Percentiles rank a stretch among this genome's conserved stretches.
These are phyloP conservation scores for Blastobotrys elegans DNA, from an alignment of 1,139 yeast species.

Conservation along the genomic window DNA sequence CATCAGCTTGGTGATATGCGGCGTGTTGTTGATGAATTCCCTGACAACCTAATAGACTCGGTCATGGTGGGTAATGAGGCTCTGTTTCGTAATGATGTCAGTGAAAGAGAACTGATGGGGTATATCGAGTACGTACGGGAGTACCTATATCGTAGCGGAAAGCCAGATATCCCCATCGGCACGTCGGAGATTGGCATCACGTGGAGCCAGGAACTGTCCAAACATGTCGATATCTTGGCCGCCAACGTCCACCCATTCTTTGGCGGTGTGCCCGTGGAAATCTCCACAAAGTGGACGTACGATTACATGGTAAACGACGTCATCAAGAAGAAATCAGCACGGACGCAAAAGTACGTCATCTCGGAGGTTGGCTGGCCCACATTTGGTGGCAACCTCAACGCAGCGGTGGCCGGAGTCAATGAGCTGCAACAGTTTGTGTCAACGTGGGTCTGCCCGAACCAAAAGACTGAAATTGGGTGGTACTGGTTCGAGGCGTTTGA, in stretches of 20 bases:
- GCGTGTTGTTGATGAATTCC: slow-evolving; percentile 41
- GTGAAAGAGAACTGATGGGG: slow-evolving; percentile 37
- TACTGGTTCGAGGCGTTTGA: slow-evolving; percentile 69
- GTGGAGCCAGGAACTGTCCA: slow-evolving; percentile 30
- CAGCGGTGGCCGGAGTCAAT: slow-evolving; percentile 44
- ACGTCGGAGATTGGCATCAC: slow-evolving; percentile 52
- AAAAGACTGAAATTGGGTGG: slow-evolving; percentile 43
- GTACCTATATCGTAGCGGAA: slow-evolving; percentile 33
- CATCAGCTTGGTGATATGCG: slow-evolving; percentile 38
- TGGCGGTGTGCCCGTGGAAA: slow-evolving; percentile 50
- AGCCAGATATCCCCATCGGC: slow-evolving; percentile 45
- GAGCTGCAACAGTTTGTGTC: slow-evolving; percentile 47
- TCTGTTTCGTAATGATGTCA: slow-evolving; percentile 49
- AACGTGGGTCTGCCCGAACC: slow-evolving; percentile 49
- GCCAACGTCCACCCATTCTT: slow-evolving; percentile 68
- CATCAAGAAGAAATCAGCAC: slow-evolving; percentile 20
- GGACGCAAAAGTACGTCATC: slow-evolving; percentile 37
- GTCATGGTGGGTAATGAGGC: slow-evolving; percentile 63
- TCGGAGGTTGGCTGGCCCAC: slow-evolving; percentile 75
- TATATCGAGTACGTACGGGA: slow-evolving; percentile 44
- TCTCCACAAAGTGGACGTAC: slow-evolving; percentile 51
- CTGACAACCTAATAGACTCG: slow-evolving; percentile 45
- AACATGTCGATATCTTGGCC: slow-evolving; percentile 52
- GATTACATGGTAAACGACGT: slow-evolving; percentile 46
- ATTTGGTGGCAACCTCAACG: slow-evolving; percentile 47